Conservation (phyloP, 495 filamentous ascomycete species). For the Talaromyces trachyspermus region DNA sequence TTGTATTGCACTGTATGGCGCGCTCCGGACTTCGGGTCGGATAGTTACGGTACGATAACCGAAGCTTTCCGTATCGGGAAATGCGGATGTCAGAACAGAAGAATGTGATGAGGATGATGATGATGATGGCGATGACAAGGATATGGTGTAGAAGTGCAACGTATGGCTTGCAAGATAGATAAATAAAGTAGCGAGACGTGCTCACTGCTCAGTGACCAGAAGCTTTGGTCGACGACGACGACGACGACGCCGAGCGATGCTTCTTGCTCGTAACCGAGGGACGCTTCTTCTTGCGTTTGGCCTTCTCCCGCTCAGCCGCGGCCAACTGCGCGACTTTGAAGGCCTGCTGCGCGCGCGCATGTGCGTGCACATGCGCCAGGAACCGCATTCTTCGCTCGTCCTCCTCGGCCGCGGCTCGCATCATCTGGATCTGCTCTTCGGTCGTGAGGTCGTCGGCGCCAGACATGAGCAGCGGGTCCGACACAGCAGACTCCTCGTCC, state of each 20-base stretch:
- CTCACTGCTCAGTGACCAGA: not conserved
- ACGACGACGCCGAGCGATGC: conserved; percentile 19
- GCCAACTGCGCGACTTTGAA: conserved; percentile 29
- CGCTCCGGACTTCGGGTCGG: too few species aligned
- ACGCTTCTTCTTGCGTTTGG: conserved; percentile 24
- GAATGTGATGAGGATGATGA: not conserved
- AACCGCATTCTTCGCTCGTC: conserved; percentile 36
- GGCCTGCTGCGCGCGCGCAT: conserved; percentile 38
- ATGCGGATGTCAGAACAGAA: not conserved
- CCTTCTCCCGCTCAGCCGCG: conserved; percentile 20
- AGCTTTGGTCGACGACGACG: conserved; percentile 7
- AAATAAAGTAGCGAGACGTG: not conserved
- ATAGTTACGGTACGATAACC: not conserved
- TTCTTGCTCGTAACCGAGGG: conserved; percentile 20
- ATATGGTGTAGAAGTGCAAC: too few species aligned
- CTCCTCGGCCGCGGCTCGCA: conserved; percentile 32
- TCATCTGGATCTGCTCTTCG: conserved; percentile 36
- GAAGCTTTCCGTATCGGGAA: too few species aligned
- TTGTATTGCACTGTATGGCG: too few species aligned
- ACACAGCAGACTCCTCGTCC: conserved; percentile 24
- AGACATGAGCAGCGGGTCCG: conserved; percentile 15
- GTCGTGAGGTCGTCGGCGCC: conserved; percentile 23
- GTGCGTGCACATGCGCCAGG: conserved; percentile 39
- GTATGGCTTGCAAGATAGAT: too few species aligned
- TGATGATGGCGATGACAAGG: too few species aligned